phyloP scores from a whole-genome alignment of 768 basidiomycete genomes.

The Boletus barrowsii region DNA sequence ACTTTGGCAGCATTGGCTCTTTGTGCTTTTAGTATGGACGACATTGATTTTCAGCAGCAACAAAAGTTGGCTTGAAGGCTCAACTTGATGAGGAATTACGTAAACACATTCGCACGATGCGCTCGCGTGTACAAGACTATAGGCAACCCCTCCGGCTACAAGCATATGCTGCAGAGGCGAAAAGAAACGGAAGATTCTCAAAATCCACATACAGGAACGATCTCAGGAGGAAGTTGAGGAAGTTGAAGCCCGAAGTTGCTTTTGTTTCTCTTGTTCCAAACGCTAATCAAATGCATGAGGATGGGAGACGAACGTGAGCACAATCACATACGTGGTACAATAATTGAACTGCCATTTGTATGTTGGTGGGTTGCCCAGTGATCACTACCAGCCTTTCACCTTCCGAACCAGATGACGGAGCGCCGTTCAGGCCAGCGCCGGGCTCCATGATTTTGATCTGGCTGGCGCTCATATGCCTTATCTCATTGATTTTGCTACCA shows the following conservation, averaged over 20 bases:
- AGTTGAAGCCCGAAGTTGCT: constrained; percentile 52
- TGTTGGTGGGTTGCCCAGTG: constrained; percentile 91
- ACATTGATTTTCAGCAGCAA: constrained; percentile 40
- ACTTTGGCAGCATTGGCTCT: constrained; percentile 53
- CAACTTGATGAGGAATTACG: constrained; percentile 15
- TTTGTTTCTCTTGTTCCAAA: constrained; percentile 87
- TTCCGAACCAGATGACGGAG: constrained; percentile 70
- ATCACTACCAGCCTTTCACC: constrained; percentile 94
- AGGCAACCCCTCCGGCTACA: constrained; percentile 5
- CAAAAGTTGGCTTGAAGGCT: background rate
- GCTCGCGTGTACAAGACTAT: constrained; percentile 12
- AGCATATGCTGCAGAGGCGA: background rate
- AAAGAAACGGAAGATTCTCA: background rate
- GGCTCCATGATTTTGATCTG: constrained; percentile 99
- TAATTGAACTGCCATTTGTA: constrained; percentile 93
- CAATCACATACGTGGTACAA: constrained; percentile 69
- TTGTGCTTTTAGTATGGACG: constrained; percentile 61
- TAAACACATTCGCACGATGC: constrained; percentile 13
- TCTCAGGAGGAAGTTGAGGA: constrained; percentile 31
- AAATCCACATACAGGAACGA: background rate
- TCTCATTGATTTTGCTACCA: constrained; percentile 98
- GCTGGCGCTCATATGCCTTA: constrained; percentile 90
- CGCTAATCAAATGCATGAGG: constrained; percentile 45
- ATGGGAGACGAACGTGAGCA: constrained; percentile 1
- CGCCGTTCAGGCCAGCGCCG: constrained; percentile 74